Evolutionary conservation across 805 yeast genomes (phyloP).

Genomic region (Myxozyma geophila): DNA sequence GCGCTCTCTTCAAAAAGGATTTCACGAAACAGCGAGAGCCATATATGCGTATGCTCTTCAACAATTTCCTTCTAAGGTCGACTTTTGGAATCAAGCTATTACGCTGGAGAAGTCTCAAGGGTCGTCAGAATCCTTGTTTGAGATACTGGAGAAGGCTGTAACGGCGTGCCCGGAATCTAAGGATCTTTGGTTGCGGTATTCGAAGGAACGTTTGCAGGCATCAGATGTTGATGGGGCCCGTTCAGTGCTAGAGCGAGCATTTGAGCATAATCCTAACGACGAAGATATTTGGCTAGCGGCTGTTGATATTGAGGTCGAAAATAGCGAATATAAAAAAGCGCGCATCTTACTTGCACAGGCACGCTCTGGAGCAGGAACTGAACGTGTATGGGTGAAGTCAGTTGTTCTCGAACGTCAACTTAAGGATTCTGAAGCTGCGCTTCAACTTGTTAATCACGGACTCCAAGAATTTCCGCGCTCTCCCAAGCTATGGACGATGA

Average conservation of each 20-base stretch:
- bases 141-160: slow-evolving; percentile 60
- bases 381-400: slow-evolving; percentile 65
- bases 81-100: slow-evolving; percentile 40
- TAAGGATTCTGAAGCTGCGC: slow-evolving; percentile 47
- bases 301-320: slow-evolving; percentile 63
- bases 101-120: slow-evolving; percentile 43
- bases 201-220: slow-evolving; percentile 57
- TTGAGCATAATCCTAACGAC: slow-evolving; percentile 50
- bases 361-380: slow-evolving; percentile 47
- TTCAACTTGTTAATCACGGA: slow-evolving; percentile 53
- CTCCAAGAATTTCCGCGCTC: slow-evolving; percentile 54
- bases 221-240: slow-evolving; percentile 59
- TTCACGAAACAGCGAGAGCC: slow-evolving; percentile 51
- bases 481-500: slow-evolving; percentile 63
- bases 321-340: slow-evolving; percentile 48
- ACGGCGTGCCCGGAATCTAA: slow-evolving; percentile 54
- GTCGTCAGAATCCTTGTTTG: slow-evolving; percentile 45
- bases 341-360: slow-evolving; percentile 50
- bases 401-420: slow-evolving; percentile 56
- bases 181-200: slow-evolving; percentile 66
- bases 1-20: slow-evolving; percentile 39
- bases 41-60: slow-evolving; percentile 55
- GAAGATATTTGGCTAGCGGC: slow-evolving; percentile 73
- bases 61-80: slow-evolving; percentile 51
- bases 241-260: slow-evolving; percentile 56